Conservation (phyloP, 2,329 filamentous ascomycete species). For the Aspergillus viridinutans region DNA sequence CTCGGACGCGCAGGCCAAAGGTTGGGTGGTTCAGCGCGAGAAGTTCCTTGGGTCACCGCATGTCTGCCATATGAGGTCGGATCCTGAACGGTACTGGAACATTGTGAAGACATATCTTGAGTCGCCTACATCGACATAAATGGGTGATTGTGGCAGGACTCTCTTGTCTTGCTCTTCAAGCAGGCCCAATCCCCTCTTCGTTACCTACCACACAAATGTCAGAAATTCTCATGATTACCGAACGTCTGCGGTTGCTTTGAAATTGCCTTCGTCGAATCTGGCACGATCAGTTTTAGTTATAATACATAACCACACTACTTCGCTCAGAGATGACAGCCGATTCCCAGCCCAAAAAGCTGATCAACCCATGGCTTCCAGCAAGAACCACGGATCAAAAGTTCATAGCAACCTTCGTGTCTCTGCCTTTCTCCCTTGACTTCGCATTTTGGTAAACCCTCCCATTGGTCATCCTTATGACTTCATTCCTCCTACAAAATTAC, state of each 20-base stretch:
- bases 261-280: no score
- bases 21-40: conserved; percentile 32
- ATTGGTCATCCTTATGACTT: background rate
- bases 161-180: background rate
- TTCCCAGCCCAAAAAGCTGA: background rate
- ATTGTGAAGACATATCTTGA: conserved; percentile 27
- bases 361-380: background rate
- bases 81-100: conserved; percentile 38
- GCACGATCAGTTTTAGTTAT: background rate
- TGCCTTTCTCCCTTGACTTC: background rate
- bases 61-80: conserved; percentile 38
- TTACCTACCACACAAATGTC: background rate
- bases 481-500: background rate
- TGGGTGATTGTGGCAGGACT: background rate
- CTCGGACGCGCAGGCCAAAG: conserved; percentile 24
- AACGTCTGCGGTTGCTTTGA: background rate
- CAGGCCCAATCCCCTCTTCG: background rate
- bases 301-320: background rate
- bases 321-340: background rate
- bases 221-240: background rate
- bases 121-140: background rate
- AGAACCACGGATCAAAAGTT: background rate
- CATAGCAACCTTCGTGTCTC: background rate
- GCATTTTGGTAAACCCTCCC: background rate
- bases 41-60: conserved; percentile 35